Base-by-base conservation (phyloP, 2,329 filamentous ascomycete genomes). In the Fusarium tjaetaba region DNA sequence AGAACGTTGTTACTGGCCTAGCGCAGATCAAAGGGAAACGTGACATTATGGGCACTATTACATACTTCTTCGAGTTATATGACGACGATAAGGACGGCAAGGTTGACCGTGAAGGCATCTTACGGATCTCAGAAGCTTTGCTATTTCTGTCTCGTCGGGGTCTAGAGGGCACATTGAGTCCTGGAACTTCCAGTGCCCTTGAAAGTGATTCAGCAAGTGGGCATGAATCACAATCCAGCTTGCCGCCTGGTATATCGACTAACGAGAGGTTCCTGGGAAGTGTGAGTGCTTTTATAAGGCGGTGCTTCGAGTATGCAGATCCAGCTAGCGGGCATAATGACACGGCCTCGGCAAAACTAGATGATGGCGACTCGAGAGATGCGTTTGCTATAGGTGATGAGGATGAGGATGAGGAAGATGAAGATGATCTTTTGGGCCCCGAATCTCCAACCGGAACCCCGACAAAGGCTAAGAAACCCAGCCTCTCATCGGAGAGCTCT, bases 281-380 rank as follows among this genome's bases (percentile, higher is more conserved):
- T 71, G 95, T 99, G 59, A 97, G 94, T 76, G 95, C 95, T 5
- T 99, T 99, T 80, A 99, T 98, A 68, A 89, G 95, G 73, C 90
- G 96, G 67, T 99, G 96, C 82, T 99, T 99, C 75, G 96, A 99
- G 82, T 99, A 99, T 79, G 96, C 96, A 11, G 96, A 99, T 79
- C 96, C 96, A 72, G 91, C 92, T 3, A 87, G 88, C 80, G 88
- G 91, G 72, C 87, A 90, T 67, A 82, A 82, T 46, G 80, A 82
- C 15, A 81, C 82, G 42, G 56, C 59, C 18, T 74, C 64, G 10
- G 52, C 61, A 16, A 77, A 66, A 51, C 73, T 65, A 61, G 74
- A 51, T 58, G 74, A 71, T 22, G 76, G 77, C 39, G 28, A 22
- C 32, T 77, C 80, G 11, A 78, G 83, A 8, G 83, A 83, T 68